Percentiles rank a stretch among this genome's conserved stretches.
Evolutionary conservation across 139 green algal genomes (phyloP).

Genomic region (Zygnema circumcarinatum): DNA sequence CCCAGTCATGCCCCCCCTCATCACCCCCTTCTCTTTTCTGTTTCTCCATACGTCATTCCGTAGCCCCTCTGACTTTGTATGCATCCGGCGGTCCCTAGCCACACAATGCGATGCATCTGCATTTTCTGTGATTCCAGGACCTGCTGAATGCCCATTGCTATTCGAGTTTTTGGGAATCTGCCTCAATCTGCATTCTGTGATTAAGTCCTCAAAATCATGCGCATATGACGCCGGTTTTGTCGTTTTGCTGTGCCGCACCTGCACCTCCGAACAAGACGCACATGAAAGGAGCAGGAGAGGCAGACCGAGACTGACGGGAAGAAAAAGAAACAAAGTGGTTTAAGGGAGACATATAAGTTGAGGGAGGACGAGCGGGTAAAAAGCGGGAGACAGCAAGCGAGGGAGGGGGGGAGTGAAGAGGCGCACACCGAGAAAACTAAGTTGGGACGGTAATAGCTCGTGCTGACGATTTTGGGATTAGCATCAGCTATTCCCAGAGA

Average conservation of each 20-base stretch:
- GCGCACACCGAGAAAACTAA: neutral
- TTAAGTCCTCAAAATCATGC: neutral
- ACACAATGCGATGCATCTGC: too few relatives aligned
- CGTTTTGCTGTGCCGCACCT: slow-evolving; percentile 17
- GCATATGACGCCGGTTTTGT: neutral
- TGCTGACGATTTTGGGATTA: slow-evolving; percentile 2
- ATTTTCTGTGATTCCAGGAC: too few relatives aligned
- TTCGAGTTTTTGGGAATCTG: too few relatives aligned
- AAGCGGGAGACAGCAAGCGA: neutral
- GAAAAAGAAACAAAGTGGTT: neutral
- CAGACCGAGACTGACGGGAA: neutral
- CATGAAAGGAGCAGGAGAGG: neutral
- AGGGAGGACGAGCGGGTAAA: neutral
- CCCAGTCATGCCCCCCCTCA: too few relatives aligned
- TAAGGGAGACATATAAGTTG: neutral
- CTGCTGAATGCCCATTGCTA: too few relatives aligned
- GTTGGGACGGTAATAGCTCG: slow-evolving; percentile 15
- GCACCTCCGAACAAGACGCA: slow-evolving; percentile 4
- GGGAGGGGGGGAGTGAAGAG: too few relatives aligned
- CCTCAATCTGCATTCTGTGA: neutral
- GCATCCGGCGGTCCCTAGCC: too few relatives aligned
- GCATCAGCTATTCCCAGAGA: slow-evolving; percentile 5
- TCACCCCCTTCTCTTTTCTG: too few relatives aligned
- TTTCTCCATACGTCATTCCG: too few relatives aligned
- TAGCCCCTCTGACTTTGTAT: too few relatives aligned